A percentile compares a stretch with the other conserved stretches of the same genome.
Evolutionary conservation across 78 protist species (phyloP).

Genomic region (Dictyostelium intermedium): DNA sequence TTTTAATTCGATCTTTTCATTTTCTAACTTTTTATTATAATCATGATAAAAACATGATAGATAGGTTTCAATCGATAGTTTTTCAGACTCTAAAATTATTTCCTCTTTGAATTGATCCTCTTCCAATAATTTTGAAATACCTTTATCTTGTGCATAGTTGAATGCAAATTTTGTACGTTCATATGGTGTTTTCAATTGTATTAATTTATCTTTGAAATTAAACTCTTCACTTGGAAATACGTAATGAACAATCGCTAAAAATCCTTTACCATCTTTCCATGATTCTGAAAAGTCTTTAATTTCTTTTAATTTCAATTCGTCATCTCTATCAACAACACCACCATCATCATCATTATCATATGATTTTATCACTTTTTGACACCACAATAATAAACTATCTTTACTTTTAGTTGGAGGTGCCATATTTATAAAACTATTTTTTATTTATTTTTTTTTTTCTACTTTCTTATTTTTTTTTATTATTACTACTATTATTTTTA

Average conservation of each 20-base stretch:
- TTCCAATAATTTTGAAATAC: conserved; percentile 42
- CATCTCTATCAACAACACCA: too few species aligned
- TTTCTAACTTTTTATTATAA: conserved; percentile 27
- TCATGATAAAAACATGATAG: conserved; percentile 56
- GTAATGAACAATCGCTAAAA: background rate
- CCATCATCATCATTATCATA: background rate
- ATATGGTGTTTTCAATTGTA: background rate
- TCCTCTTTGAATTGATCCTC: background rate
- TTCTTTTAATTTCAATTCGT: background rate
- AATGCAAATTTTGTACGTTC: conserved; percentile 21
- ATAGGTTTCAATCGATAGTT: conserved; percentile 55
- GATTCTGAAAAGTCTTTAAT: conserved; percentile 50
- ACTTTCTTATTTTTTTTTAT: too few species aligned
- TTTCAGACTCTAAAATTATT: conserved; percentile 4
- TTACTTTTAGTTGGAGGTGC: conserved; percentile 16
- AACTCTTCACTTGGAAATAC: conserved; percentile 43
- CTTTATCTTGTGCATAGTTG: conserved; percentile 32
- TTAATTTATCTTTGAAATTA: background rate
- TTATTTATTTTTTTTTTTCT: too few species aligned
- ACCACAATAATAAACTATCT: conserved; percentile 62
- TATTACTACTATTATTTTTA: too few species aligned
- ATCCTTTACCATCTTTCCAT: conserved; percentile 69
- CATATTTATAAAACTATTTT: background rate
- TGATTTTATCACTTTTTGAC: conserved; percentile 17
- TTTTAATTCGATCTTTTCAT: conserved; percentile 35